Conservation (phyloP, 2,329 filamentous ascomycete genomes). For the Penicillium glabrum region DNA sequence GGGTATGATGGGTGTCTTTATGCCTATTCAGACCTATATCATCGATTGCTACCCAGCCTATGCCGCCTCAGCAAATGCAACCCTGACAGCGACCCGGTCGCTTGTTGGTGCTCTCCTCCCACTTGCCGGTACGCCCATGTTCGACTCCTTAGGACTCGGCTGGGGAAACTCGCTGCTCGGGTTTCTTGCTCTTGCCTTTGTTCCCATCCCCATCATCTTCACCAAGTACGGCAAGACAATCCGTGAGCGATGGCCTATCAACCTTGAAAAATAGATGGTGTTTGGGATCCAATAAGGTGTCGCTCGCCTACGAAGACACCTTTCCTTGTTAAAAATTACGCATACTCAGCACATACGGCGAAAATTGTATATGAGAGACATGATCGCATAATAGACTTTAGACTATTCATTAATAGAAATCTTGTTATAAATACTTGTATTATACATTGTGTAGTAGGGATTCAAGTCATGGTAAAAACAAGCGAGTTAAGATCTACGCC, state of each 20-base stretch:
- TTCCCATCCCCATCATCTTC: slow-evolving; percentile 14
- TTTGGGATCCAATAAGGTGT: not conserved
- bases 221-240: slow-evolving; percentile 11
- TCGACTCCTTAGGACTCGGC: slow-evolving; percentile 13
- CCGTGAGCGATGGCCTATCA: slow-evolving; percentile 13
- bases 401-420: not conserved
- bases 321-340: not conserved
- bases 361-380: not conserved
- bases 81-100: slow-evolving; percentile 55
- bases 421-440: not conserved
- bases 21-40: slow-evolving; percentile 61
- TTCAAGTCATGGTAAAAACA: slow-evolving; percentile 7
- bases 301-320: not conserved
- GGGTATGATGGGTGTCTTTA: slow-evolving; percentile 53
- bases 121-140: slow-evolving; percentile 17
- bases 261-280: slow-evolving; percentile 5
- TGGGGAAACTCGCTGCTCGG: slow-evolving; percentile 24
- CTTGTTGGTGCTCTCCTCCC: slow-evolving; percentile 33
- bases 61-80: slow-evolving; percentile 53
- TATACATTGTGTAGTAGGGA: not conserved
- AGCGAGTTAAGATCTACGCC: slow-evolving; percentile 18
- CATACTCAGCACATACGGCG: not conserved
- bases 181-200: slow-evolving; percentile 18
- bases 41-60: slow-evolving; percentile 55
- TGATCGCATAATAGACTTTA: not conserved